These are phyloP conservation scores for Gnomoniopsis smithogilvyi DNA, from an alignment of 2,329 filamentous ascomycete genomes.

Conservation along the genomic window DNA sequence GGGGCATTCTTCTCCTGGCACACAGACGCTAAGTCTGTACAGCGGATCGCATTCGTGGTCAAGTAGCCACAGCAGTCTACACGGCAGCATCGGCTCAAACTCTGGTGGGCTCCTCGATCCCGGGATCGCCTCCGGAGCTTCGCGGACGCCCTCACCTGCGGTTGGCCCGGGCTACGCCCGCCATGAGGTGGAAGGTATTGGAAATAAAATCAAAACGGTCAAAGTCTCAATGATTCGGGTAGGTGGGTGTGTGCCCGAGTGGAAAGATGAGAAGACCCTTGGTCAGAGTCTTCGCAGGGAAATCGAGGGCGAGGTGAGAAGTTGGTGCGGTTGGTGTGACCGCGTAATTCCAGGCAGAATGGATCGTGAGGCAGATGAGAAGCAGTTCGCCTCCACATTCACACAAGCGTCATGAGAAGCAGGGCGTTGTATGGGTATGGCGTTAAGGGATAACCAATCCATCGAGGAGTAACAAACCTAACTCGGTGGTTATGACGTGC, in stretches of 20 bases:
- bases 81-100: slow-evolving; percentile 16
- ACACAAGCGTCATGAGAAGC: background rate
- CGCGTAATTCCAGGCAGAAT: slow-evolving; percentile 64
- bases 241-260: slow-evolving; percentile 82
- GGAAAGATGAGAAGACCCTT: slow-evolving; percentile 70
- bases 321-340: slow-evolving; percentile 92
- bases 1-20: slow-evolving; percentile 9
- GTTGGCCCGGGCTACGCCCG: slow-evolving; percentile 72
- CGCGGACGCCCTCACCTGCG: slow-evolving; percentile 45
- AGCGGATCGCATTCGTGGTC: slow-evolving; percentile 18
- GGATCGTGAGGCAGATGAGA: slow-evolving; percentile 33
- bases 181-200: slow-evolving; percentile 89
- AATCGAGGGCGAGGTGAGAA: slow-evolving; percentile 63
- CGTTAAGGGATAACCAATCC: background rate
- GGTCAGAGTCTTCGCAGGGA: slow-evolving; percentile 69
- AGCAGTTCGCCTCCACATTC: background rate
- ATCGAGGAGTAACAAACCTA: background rate
- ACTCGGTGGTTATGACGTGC: background rate
- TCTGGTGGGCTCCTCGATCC: slow-evolving; percentile 27
- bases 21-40: slow-evolving; percentile 14
- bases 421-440: background rate
- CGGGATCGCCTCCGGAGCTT: slow-evolving; percentile 23
- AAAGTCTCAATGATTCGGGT: slow-evolving; percentile 78
- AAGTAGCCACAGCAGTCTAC: slow-evolving; percentile 16
- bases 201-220: slow-evolving; percentile 83